These are phyloP conservation scores for Trametes villosa DNA, from an alignment of 768 basidiomycete species.

Conservation along the genomic window DNA sequence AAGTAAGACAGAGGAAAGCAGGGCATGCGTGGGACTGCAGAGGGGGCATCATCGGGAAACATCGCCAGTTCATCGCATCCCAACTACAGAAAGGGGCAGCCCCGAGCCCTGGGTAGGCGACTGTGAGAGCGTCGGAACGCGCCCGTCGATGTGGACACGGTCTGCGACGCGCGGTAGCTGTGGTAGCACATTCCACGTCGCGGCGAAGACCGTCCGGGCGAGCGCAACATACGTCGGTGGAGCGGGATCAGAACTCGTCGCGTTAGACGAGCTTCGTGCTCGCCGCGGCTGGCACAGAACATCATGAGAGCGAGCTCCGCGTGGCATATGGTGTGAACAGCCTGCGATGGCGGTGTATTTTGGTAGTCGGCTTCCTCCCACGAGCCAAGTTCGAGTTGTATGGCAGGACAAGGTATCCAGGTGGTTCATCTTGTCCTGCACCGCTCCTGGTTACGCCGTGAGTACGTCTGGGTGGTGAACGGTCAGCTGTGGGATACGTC, in stretches of 20 bases:
- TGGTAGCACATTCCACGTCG: not conserved
- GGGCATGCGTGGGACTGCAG: conserved; percentile 4
- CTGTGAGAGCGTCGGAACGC: not conserved
- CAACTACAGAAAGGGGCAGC: not conserved
- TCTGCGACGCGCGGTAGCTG: not conserved
- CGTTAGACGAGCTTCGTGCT: conserved; percentile 1
- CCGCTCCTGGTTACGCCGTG: not conserved
- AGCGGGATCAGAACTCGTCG: conserved; percentile 10
- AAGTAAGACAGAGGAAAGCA: not conserved
- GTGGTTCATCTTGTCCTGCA: not conserved
- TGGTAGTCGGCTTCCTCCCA: conserved; percentile 10
- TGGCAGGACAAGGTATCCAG: conserved; percentile 17
- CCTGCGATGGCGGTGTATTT: conserved; percentile 10
- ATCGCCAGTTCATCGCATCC: not conserved
- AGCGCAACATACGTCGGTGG: conserved; percentile 9
- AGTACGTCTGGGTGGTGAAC: not conserved
- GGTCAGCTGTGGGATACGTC: not conserved
- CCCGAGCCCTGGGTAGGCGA: not conserved
- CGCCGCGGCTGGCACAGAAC: conserved; percentile 11
- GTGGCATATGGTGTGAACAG: conserved; percentile 23
- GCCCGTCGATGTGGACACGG: not conserved
- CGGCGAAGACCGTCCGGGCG: not conserved
- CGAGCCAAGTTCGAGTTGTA: conserved; percentile 13
- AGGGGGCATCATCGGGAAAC: not conserved
- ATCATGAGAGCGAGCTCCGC: conserved; percentile 11